Evolutionary conservation across 805 yeast genomes (phyloP).

Genomic region (Middelhovenomyces tepae): DNA sequence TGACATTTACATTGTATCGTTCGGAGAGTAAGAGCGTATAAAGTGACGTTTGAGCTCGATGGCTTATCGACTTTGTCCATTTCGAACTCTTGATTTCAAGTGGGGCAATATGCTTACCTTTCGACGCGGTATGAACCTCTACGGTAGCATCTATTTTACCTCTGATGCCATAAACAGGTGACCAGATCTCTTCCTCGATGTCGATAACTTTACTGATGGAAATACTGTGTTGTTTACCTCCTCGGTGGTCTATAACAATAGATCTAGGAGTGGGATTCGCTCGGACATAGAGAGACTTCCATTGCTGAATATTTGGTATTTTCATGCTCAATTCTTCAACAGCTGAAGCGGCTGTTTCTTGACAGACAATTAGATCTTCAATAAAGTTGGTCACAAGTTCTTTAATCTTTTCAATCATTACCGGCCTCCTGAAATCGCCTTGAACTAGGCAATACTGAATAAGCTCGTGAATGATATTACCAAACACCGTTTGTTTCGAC

Average conservation of each 20-base stretch:
- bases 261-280: conserved; percentile 5
- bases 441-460: conserved; percentile 50
- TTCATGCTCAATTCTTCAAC: conserved; percentile 47
- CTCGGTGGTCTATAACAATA: conserved; percentile 14
- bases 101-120: conserved; percentile 49
- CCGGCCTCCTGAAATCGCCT: conserved; percentile 30
- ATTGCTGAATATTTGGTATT: conserved; percentile 27
- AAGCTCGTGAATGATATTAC: conserved; percentile 71
- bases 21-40: conserved; percentile 75
- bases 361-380: conserved; percentile 43
- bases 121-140: conserved; percentile 40
- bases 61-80: conserved; percentile 44
- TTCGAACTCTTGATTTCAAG: conserved; percentile 87
- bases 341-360: conserved; percentile 43
- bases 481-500: conserved; percentile 61
- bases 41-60: conserved; percentile 78
- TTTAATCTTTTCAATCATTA: conserved; percentile 31
- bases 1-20: conserved; percentile 61
- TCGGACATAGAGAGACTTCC: conserved; percentile 23
- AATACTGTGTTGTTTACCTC: conserved; percentile 31
- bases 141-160: conserved; percentile 88
- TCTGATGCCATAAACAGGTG: conserved; percentile 80
- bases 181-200: conserved; percentile 86
- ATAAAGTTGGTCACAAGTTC: conserved; percentile 15
- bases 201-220: conserved; percentile 62